Base-by-base conservation (phyloP, 2,329 filamentous ascomycete species). In the Dissoconium aciculare region DNA sequence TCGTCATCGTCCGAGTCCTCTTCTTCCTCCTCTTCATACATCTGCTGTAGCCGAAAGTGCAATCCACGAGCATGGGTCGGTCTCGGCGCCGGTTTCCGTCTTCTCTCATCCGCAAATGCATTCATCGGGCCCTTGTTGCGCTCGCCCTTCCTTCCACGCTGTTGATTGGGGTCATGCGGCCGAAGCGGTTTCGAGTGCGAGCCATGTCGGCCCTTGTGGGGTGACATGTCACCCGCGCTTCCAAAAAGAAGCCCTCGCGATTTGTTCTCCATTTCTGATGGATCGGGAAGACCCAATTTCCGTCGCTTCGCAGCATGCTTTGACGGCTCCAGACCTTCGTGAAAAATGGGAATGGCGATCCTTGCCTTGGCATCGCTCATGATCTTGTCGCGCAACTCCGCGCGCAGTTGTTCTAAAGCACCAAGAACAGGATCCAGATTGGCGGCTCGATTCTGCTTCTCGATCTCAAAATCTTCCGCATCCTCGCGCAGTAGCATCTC, bases 351-450 rank as follows among this genome's bases (percentile, higher is more conserved):
- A 5, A 77, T 80, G 5, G 81, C 85, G 28, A 95, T 74, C 45
- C 87, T 79, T 26, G 78, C 79, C 45, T 85, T 84, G 48, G 95
- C 80, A 52, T 94, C 84, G 41, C 79, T 73, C 39, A 95, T 73
- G 19, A 98, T 62, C 53, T 91, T 89, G 50, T 91, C 80, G 36
- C 72, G 75, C 50, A 98, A 63, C 53, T 95, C 85, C 31, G 73
- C 71, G 30, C 78, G 71, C 31, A 94, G 69, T 26, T 80, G 69
- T 38, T 85, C 74, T 23, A 84, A 64, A 17, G 89, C 87, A 50
- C 91, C 87, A 28, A 66, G 60, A 4, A 87, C 81, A n/a, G 89
- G 87, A 54, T 98, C 87, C 41, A 94, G 71, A 51, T 91, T 78
- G 48, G 78, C 77, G 11, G 85, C 85, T 31, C 87, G 67, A 45